These are phyloP conservation scores for Grosmannia serpens DNA, from an alignment of 2,329 filamentous ascomycete genomes.

Conservation along the genomic window DNA sequence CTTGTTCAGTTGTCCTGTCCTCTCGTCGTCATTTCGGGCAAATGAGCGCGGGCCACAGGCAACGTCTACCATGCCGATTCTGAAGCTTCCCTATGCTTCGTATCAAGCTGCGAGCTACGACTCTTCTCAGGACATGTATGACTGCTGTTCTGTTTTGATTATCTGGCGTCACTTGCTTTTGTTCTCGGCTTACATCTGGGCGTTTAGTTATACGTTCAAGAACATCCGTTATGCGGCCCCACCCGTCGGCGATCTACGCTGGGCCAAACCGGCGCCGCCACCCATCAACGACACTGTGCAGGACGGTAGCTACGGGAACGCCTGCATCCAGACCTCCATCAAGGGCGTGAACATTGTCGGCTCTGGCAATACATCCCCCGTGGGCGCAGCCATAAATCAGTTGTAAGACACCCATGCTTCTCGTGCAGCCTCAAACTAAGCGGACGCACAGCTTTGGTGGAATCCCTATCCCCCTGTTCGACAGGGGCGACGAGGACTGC, in stretches of 20 bases:
- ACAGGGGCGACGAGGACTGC: conserved; percentile 29
- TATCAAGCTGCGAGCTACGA: conserved; percentile 15
- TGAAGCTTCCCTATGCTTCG: conserved; percentile 16
- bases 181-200: neutral
- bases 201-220: conserved; percentile 25
- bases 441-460: conserved; percentile 17
- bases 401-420: conserved; percentile 14
- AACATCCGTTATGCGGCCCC: conserved; percentile 33
- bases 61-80: conserved; percentile 10
- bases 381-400: conserved; percentile 22
- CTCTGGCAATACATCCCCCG: conserved; percentile 19
- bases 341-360: conserved; percentile 20
- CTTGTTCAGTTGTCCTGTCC: neutral
- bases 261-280: conserved; percentile 27
- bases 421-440: neutral
- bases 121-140: conserved; percentile 13
- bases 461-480: conserved; percentile 20
- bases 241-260: conserved; percentile 27
- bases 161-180: neutral
- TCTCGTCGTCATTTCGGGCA: conserved; percentile 1
- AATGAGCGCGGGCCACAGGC: conserved; percentile 4
- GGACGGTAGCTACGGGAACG: conserved; percentile 16
- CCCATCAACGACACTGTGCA: conserved; percentile 14
- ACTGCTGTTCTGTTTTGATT: neutral
- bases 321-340: conserved; percentile 16